These are phyloP conservation scores for Blastobotrys petasosporus DNA, from an alignment of 1,139 yeast species.

Conservation along the genomic window DNA sequence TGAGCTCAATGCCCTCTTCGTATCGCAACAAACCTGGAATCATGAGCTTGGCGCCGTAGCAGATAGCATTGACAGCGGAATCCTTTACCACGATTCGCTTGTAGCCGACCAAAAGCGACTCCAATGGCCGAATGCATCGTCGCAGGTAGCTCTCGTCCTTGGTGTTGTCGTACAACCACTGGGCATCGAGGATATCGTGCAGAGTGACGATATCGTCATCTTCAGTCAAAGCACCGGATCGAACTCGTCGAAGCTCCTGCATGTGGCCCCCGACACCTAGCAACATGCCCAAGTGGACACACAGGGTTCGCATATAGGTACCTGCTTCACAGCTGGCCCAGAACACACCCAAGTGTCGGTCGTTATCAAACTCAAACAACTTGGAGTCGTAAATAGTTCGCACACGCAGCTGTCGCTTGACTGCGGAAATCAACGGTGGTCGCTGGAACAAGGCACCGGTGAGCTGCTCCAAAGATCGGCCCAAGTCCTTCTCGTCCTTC, in stretches of 20 bases:
- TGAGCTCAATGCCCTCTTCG: conserved; percentile 95
- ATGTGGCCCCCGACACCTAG: conserved; percentile 99
- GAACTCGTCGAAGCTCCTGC: conserved; percentile 99
- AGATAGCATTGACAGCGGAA: conserved; percentile 95
- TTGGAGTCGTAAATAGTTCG: conserved; percentile 97
- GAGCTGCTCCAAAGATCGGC: conserved; percentile 81
- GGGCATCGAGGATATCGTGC: conserved; percentile 97
- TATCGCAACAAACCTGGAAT: conserved; percentile 96
- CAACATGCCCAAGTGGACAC: conserved; percentile 98
- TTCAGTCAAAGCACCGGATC: conserved; percentile 94
- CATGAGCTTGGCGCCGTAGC: conserved; percentile 99
- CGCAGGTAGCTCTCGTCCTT: conserved; percentile 94
- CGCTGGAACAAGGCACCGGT: conserved; percentile 99
- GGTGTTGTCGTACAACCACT: conserved; percentile 94
- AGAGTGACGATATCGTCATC: conserved; percentile 87
- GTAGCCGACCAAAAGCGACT: conserved; percentile 86
- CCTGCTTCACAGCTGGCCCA: conserved; percentile 99
- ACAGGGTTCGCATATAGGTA: conserved; percentile 97
- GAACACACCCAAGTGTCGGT: conserved; percentile 94
- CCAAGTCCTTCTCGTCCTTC: conserved; percentile 84
- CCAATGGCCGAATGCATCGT: conserved; percentile 91
- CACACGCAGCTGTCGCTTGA: conserved; percentile 96
- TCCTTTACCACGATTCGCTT: conserved; percentile 97
- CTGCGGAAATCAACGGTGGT: conserved; percentile 98
- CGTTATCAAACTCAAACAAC: conserved; percentile 90